Evolutionary conservation across 768 basidiomycete genomes (phyloP).

Genomic region (Russula emetica): DNA sequence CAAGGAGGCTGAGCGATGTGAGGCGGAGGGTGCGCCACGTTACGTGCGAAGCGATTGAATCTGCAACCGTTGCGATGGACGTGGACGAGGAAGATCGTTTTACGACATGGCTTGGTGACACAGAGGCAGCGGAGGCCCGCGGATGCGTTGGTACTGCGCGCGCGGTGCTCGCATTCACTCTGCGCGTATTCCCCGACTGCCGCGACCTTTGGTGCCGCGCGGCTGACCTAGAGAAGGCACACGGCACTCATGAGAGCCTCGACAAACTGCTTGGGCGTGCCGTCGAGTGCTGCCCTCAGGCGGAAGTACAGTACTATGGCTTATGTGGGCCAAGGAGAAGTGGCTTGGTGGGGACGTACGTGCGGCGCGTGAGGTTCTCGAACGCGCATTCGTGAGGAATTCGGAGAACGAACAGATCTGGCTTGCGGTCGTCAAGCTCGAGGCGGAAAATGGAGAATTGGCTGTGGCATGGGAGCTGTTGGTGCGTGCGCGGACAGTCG

Average conservation of each 20-base stretch:
- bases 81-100: slow-evolving; percentile 91
- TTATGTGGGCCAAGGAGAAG: slow-evolving; percentile 97
- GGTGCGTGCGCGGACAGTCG: slow-evolving; percentile 82
- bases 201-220: slow-evolving; percentile 85
- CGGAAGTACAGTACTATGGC: slow-evolving; percentile 95
- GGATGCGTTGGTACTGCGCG: slow-evolving; percentile 79
- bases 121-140: slow-evolving; percentile 70
- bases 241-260: slow-evolving; percentile 80
- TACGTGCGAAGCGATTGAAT: slow-evolving; percentile 92
- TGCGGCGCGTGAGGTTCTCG: slow-evolving; percentile 85
- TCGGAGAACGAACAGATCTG: slow-evolving; percentile 97
- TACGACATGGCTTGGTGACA: slow-evolving; percentile 89
- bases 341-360: slow-evolving; percentile 93
- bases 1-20: slow-evolving; percentile 90
- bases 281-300: slow-evolving; percentile 88
- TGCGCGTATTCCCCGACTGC: slow-evolving; percentile 86
- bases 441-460: slow-evolving; percentile 91
- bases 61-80: slow-evolving; percentile 90
- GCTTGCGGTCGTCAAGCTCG: slow-evolving; percentile 95
- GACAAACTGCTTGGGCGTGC: slow-evolving; percentile 79
- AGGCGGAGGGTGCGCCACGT: slow-evolving; percentile 76
- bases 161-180: slow-evolving; percentile 84
- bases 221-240: slow-evolving; percentile 88
- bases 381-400: slow-evolving; percentile 87
- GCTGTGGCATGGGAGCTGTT: slow-evolving; percentile 82